Conservation (phyloP, 2,329 filamentous ascomycete genomes). For the Fusarium papillatum region DNA sequence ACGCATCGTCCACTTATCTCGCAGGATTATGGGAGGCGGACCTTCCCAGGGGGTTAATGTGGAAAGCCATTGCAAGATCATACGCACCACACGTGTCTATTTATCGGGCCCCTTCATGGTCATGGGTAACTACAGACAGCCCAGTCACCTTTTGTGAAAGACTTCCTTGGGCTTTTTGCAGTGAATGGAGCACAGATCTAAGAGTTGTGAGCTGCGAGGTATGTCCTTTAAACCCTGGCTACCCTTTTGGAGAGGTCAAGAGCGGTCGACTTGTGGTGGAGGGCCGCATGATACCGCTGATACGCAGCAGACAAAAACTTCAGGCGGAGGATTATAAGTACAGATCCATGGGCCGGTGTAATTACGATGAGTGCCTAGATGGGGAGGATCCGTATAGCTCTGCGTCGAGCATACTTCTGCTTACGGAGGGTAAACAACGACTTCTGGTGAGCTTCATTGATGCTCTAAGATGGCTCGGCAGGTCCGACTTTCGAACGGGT, state of each 20-base stretch:
- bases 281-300: neutral
- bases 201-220: neutral
- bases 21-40: neutral
- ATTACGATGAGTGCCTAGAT: neutral
- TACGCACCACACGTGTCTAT: neutral
- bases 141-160: neutral
- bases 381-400: neutral
- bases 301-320: neutral
- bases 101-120: neutral
- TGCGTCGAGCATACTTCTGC: neutral
- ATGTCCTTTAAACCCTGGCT: neutral
- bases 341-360: neutral
- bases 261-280: neutral
- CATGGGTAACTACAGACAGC: neutral
- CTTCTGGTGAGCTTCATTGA: neutral
- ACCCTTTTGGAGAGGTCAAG: neutral
- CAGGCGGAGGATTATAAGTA: neutral
- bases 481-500: neutral
- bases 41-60: neutral
- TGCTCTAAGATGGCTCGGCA: accelerated
- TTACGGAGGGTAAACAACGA: neutral
- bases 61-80: neutral
- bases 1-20: neutral
- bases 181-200: neutral
- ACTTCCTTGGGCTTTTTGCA: neutral